Percentiles rank a stretch among this genome's conserved stretches.
Conservation (phyloP, 2,329 filamentous ascomycete genomes). For the Cladosporium oxysporum region DNA sequence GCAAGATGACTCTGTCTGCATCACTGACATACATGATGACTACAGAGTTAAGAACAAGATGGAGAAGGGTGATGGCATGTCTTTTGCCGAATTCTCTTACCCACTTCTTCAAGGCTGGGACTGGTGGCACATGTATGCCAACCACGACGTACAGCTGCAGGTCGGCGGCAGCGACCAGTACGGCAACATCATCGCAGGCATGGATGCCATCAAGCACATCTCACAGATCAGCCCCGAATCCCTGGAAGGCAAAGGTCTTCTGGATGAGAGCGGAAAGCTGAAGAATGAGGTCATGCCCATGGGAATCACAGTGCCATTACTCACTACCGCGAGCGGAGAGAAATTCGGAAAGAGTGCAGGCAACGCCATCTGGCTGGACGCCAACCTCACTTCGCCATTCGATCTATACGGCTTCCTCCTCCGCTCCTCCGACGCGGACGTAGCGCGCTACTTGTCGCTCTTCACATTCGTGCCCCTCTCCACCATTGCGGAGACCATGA, state of each 20-base stretch:
- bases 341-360: conserved; percentile 96
- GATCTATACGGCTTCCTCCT: conserved; percentile 91
- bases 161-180: conserved; percentile 95
- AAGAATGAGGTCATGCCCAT: conserved; percentile 58
- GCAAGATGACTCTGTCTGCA: neutral
- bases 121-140: conserved; percentile 84
- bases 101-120: conserved; percentile 95
- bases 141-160: conserved; percentile 73
- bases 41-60: conserved; percentile 76
- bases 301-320: conserved; percentile 86
- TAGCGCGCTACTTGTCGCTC: conserved; percentile 79
- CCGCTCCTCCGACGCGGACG: conserved; percentile 75
- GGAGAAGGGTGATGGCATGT: conserved; percentile 87
- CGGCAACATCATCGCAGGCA: conserved; percentile 90
- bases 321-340: conserved; percentile 79
- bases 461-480: conserved; percentile 82
- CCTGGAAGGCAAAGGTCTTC: conserved; percentile 9
- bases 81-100: conserved; percentile 89
- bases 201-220: conserved; percentile 79
- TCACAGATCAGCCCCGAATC: conserved; percentile 47
- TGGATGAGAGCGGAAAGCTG: conserved; percentile 39
- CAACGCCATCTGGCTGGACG: conserved; percentile 91
- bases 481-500: conserved; percentile 69
- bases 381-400: conserved; percentile 75
- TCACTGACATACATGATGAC: conserved; percentile 20